These are phyloP conservation scores for Glonium stellatum DNA, from an alignment of 495 filamentous ascomycete genomes.

Conservation along the genomic window DNA sequence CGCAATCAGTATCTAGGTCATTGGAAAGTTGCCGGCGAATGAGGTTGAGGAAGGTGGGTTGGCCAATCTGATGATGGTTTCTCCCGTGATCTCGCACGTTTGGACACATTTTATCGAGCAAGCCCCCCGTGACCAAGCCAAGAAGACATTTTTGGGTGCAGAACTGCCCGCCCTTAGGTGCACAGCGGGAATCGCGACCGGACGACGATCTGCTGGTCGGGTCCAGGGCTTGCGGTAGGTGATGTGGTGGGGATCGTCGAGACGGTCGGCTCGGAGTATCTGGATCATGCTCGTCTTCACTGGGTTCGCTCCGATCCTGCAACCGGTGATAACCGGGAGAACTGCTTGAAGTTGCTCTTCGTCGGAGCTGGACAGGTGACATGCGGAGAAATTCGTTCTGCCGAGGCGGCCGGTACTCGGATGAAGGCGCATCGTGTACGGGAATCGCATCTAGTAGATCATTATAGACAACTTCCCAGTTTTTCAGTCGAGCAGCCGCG, in stretches of 20 bases:
- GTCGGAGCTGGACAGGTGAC: conserved; percentile 21
- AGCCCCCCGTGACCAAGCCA: conserved; percentile 35
- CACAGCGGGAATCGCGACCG: conserved; percentile 15
- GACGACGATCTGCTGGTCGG: conserved; percentile 29
- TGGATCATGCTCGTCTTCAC: conserved; percentile 19
- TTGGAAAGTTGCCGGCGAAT: conserved; percentile 21
- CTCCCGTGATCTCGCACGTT: conserved; percentile 34
- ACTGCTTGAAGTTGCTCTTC: not conserved
- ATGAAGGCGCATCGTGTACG: conserved; percentile 16
- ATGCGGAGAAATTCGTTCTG: conserved; percentile 13
- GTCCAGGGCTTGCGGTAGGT: conserved; percentile 33
- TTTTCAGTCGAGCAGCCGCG: conserved; percentile 13
- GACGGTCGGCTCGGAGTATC: conserved; percentile 18
- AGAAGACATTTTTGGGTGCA: conserved; percentile 45
- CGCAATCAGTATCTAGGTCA: conserved; percentile 34
- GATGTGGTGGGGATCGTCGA: conserved; percentile 11
- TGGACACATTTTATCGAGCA: conserved; percentile 40
- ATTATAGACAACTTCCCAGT: conserved; percentile 22
- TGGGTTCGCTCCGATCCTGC: conserved; percentile 10
- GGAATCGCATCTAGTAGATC: conserved; percentile 15
- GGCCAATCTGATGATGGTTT: conserved; percentile 18
- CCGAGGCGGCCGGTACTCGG: conserved; percentile 21
- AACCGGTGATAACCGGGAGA: conserved; percentile 4
- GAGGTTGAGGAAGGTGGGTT: conserved; percentile 16
- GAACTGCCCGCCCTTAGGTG: conserved; percentile 25